phyloP scores from a whole-genome alignment of 768 basidiomycete species.

The Naganishia onofrii region DNA sequence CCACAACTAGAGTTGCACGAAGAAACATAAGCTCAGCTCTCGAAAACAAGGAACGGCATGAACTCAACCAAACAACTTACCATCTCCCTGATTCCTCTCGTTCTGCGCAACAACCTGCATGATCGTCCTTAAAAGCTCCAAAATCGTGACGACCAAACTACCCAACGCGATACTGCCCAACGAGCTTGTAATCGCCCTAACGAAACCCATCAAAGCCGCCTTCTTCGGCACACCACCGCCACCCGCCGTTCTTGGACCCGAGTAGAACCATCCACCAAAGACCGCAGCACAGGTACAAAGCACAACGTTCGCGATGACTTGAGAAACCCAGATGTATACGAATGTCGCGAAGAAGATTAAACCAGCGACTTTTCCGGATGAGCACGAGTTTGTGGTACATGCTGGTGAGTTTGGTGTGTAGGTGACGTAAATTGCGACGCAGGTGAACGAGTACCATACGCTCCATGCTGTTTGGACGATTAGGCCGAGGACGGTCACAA shows the following conservation, averaged over 20 bases:
- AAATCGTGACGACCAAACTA: constrained; percentile 73
- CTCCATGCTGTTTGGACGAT: constrained; percentile 68
- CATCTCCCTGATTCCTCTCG: constrained; percentile 47
- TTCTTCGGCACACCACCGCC: constrained; percentile 64
- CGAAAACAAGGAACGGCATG: not conserved
- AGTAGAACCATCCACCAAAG: constrained; percentile 80
- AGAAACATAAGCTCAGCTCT: not conserved
- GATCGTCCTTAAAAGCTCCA: constrained; percentile 67
- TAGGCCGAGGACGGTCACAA: constrained; percentile 71
- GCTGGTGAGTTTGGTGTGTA: constrained; percentile 68
- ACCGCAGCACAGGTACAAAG: constrained; percentile 75
- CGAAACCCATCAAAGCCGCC: constrained; percentile 68
- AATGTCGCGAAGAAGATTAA: constrained; percentile 74
- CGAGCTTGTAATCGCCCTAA: constrained; percentile 71
- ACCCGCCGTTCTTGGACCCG: constrained; percentile 66
- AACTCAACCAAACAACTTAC: constrained; percentile 30
- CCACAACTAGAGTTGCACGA: constrained; percentile 58
- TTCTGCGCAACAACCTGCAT: constrained; percentile 54
- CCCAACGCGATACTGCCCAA: constrained; percentile 84
- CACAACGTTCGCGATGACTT: constrained; percentile 73
- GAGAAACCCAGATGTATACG: constrained; percentile 81
- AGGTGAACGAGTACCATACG: constrained; percentile 77
- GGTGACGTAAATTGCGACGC: constrained; percentile 69
- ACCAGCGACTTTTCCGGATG: constrained; percentile 71
- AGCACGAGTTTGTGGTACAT: constrained; percentile 59